These are phyloP conservation scores for Nepenthes mirabilis DNA, from an alignment of 148 eudicot genomes.

Conservation along the genomic window DNA sequence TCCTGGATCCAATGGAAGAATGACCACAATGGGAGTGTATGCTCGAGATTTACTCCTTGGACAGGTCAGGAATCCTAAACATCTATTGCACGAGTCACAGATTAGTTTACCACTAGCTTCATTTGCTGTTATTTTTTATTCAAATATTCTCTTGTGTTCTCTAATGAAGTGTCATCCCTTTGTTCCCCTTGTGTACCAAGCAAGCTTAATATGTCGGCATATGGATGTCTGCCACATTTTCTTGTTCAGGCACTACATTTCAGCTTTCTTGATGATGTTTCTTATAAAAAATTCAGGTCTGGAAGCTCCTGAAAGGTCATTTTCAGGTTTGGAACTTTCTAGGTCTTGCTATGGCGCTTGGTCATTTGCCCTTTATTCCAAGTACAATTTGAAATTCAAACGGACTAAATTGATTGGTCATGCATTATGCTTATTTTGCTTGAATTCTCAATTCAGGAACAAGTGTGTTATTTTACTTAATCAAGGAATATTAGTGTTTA, in stretches of 20 bases:
- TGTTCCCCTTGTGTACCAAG: background rate
- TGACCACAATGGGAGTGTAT: conserved; percentile 96
- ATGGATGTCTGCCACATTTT: background rate
- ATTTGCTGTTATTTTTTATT: background rate
- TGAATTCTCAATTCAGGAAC: too few relatives aligned
- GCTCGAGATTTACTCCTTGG: conserved; percentile 97
- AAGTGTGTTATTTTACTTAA: too few relatives aligned
- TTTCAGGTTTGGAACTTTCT: conserved; percentile 1
- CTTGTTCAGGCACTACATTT: background rate
- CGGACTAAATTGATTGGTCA: too few relatives aligned
- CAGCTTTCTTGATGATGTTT: background rate
- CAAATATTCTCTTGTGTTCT: background rate
- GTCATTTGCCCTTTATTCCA: background rate
- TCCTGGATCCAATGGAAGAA: conserved; percentile 82
- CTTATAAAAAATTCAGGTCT: background rate
- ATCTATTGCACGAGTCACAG: background rate
- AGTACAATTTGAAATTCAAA: background rate
- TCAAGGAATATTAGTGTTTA: too few relatives aligned
- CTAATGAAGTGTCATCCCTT: background rate
- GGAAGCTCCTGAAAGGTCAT: conserved; percentile 1
- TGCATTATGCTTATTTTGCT: too few relatives aligned
- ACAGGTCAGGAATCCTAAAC: conserved; percentile 46
- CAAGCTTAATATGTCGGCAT: background rate
- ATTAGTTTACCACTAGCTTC: background rate
- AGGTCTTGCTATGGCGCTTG: background rate